Base-by-base conservation (phyloP, 768 basidiomycete species). In the Hemileccinum impolitum region DNA sequence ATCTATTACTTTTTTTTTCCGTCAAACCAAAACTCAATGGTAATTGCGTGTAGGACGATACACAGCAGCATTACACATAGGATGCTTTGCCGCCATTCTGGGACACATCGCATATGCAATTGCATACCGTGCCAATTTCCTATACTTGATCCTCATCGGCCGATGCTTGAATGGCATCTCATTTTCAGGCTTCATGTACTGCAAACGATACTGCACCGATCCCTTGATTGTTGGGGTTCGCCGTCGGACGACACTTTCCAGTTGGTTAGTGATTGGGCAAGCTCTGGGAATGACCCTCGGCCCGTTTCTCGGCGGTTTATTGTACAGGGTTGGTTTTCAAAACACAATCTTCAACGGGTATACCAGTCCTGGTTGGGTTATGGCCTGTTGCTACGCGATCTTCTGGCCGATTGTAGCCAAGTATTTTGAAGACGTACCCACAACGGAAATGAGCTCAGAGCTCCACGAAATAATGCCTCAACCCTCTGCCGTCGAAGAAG, bases 121-220 rank as follows among this genome's bases (percentile, higher is more conserved):
- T 28, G 85, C 85, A 0, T 87, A 84, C 60, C 69, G 60, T 15
- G 71, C 77, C 26, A 70, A 79, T 59, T 81, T 72, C 61, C 75
- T 87, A 11, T 86, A 87, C 62, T 71, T 87, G 53, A 84, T 86
- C 55, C 78, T 88, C 53, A 72, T 86, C 30, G 84, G 82, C 6
- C 81, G 85, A n/a, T 79, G 82, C 44, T 76, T 85, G 26, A 73
- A 70, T 31, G 84, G 85, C 1, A 57, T 85, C 34, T 76, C 76
- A 6, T 85, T 83, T 59, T 75, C 80, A 3, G 71, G 76, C 23
- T 84, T 79, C 71, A 79, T 88, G 82, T 86, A 85, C 65, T 70
- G 66, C 56, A 86, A 85, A 56, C 75, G 81, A 13, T 87, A 82
- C 60, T 87, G 84, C 61, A 77, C 75, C 10, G 85, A 87, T 61